Evolutionary conservation across 164 flowering plant genomes (phyloP), one percentile per base, ranked within the genome.

Genomic region (Vitis riparia): DNA sequence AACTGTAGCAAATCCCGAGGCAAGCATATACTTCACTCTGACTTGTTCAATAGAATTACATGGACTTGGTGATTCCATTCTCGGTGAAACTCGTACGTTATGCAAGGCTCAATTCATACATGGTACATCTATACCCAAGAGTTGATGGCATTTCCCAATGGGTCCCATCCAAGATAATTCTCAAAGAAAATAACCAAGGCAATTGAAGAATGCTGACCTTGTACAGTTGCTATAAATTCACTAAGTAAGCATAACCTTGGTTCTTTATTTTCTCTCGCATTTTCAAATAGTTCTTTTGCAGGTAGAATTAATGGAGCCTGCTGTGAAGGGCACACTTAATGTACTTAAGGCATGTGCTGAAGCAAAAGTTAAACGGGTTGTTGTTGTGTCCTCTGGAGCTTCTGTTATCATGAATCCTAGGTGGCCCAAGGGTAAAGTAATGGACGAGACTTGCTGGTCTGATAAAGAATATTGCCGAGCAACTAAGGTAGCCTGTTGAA

Each of bases 361-460:
- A 58, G 79, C 81, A 11, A 83, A 76, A 50, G 84, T 83, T 15
- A 79, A 81, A 60, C 76, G 87, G 37, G 85, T 83, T 13, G 85
- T 86, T 17, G 52, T 73, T 49, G 87, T 85, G 47, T 85, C 90
- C n/a, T 85, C 87, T 73, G 62, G 44, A 5, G 83, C 75, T 51
- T 86, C 90, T 17, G 68, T 82, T 10, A 0, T 8, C 19, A 10
- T 77, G 81, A 83, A 78, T 47, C 90, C 90, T 6, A 70, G 55
- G 10, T 78, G 84, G 83, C 85, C 81, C 16, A 72, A 74, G 69
- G 79, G 56, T 71, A 65, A 72, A 63, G 75, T 72, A 29, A 79
- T 51, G 72, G 85, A 88, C 52, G 90, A 88, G 51, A 51, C 70
- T 63, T 83, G 84, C 56, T 88, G 91, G 91, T 84, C 88, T 19